These are phyloP conservation scores for Saxophila tyrrhenica DNA, from an alignment of 495 filamentous ascomycete species.

Conservation along the genomic window DNA sequence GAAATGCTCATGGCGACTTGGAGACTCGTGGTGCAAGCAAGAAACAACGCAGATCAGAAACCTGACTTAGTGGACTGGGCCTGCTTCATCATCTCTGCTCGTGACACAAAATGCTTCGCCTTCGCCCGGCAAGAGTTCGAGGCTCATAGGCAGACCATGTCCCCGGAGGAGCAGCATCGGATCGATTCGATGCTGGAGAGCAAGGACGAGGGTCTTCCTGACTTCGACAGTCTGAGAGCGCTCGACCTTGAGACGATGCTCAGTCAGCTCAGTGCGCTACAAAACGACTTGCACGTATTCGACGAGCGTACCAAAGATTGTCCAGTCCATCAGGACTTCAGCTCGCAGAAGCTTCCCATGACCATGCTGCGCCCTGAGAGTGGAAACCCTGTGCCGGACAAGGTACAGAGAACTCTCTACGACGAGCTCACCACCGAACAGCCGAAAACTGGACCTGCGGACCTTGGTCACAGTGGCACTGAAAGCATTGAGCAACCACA, in stretches of 20 bases:
- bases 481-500: too few relatives aligned
- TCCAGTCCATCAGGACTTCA: conserved; percentile 11
- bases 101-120: neutral
- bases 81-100: conserved; percentile 13
- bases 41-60: neutral
- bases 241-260: neutral
- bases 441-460: conserved; percentile 6
- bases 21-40: conserved; percentile 9
- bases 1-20: conserved; percentile 19
- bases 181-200: neutral
- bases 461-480: too few relatives aligned
- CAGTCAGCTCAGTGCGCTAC: conserved; percentile 1
- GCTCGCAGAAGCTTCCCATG: conserved; percentile 10
- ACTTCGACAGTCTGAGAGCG: too few relatives aligned
- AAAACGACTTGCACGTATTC: conserved; percentile 5
- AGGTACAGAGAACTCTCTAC: conserved; percentile 21
- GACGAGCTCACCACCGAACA: conserved; percentile 29
- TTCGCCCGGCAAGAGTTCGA: conserved; percentile 4
- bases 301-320: conserved; percentile 3
- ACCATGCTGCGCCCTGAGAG: neutral
- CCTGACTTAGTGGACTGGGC: conserved; percentile 12
- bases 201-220: too few relatives aligned
- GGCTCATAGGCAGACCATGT: neutral
- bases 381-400: conserved; percentile 1
- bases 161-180: neutral